Conservation (phyloP, 2,329 filamentous ascomycete species). For the Malbranchea cinnamomea region DNA sequence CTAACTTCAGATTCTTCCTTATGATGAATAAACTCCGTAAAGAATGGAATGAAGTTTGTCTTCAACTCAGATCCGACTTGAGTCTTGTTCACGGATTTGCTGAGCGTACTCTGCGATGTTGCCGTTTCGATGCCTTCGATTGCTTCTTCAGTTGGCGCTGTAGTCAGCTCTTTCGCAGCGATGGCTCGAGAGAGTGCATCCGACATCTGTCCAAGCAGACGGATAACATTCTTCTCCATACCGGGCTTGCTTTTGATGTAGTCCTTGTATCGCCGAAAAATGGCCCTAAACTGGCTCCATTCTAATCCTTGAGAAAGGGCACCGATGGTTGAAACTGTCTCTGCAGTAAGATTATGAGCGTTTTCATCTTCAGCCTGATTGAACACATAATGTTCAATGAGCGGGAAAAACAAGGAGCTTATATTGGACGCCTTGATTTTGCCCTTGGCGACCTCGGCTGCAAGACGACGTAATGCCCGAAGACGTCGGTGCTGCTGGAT, state of each 20-base stretch:
- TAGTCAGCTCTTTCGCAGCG: slow-evolving; percentile 14
- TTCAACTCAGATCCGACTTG: slow-evolving; percentile 60
- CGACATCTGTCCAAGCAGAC: slow-evolving; percentile 64
- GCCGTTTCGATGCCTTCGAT: slow-evolving; percentile 18
- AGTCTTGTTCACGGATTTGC: slow-evolving; percentile 47
- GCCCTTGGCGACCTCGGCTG: slow-evolving; percentile 48
- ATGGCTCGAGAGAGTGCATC: slow-evolving; percentile 54
- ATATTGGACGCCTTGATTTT: slow-evolving; percentile 63
- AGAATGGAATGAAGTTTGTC: slow-evolving; percentile 59
- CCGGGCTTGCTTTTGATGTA: slow-evolving; percentile 71
- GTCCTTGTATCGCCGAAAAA: slow-evolving; percentile 68
- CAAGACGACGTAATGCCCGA: slow-evolving; percentile 65
- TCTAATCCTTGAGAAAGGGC: slow-evolving; percentile 60
- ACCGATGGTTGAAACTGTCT: slow-evolving; percentile 70
- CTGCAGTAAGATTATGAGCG: slow-evolving; percentile 69
- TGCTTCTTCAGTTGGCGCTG: slow-evolving; percentile 11
- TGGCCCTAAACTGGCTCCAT: slow-evolving; percentile 79
- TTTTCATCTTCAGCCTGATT: slow-evolving; percentile 62
- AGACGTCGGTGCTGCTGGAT: slow-evolving; percentile 77
- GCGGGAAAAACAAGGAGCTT: slow-evolving; percentile 72
- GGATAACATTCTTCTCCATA: slow-evolving; percentile 70
- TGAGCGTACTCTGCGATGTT: slow-evolving; percentile 33
- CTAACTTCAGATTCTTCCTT: slow-evolving; percentile 94
- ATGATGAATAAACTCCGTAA: slow-evolving; percentile 76
- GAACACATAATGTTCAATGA: slow-evolving; percentile 90